Percentiles rank a stretch among this genome's conserved stretches.
These are phyloP conservation scores for Maudiozyma bulderi DNA, from an alignment of 805 yeast genomes.

Conservation along the genomic window DNA sequence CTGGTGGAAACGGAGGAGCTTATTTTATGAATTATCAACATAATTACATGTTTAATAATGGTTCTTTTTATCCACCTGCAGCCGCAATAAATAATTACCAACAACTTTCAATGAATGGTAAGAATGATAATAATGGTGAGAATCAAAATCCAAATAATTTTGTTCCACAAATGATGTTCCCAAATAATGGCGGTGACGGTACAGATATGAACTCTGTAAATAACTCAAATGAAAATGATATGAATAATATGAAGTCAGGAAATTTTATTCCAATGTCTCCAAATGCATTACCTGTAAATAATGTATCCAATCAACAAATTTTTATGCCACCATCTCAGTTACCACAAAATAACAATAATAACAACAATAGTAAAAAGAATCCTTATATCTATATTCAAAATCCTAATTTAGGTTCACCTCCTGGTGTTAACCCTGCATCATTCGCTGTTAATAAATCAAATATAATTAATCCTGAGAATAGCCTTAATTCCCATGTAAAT, in stretches of 20 bases:
- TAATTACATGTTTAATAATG: constrained; percentile 5
- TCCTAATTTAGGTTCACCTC: not conserved
- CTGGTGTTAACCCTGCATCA: not conserved
- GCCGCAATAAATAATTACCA: constrained; percentile 2
- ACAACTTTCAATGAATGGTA: constrained; percentile 4
- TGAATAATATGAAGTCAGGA: not conserved
- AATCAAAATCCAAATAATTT: constrained; percentile 2
- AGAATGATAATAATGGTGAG: not conserved
- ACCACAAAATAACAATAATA: no score
- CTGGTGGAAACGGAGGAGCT: not conserved
- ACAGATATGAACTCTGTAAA: not conserved
- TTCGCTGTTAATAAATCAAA: not conserved
- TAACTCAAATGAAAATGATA: not conserved
- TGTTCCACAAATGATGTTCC: constrained; percentile 6
- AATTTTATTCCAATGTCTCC: not conserved
- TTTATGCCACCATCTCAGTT: constrained; percentile 7
- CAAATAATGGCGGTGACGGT: constrained; percentile 2
- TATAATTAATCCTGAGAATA: not conserved
- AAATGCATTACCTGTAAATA: constrained; percentile 6
- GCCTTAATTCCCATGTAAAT: constrained; percentile 3
- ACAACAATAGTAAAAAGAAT: not conserved
- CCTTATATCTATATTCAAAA: constrained; percentile 4
- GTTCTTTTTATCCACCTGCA: constrained; percentile 2
- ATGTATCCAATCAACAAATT: constrained; percentile 4
- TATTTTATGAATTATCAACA: constrained; percentile 5